Conservation (phyloP, 768 basidiomycete species). For the Naganishia vishniacii region DNA sequence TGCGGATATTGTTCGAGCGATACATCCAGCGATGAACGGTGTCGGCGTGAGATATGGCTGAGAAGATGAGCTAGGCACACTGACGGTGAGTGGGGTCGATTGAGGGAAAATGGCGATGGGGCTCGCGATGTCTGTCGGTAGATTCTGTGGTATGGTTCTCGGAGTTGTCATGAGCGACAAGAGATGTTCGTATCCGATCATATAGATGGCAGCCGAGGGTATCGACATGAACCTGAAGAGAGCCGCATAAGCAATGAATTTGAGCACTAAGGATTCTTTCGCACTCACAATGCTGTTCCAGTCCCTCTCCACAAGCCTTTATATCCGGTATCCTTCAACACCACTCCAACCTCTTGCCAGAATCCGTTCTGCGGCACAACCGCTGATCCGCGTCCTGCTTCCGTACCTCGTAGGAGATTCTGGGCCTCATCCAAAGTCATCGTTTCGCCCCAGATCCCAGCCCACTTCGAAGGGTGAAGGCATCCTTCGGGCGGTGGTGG, state of each 20-base stretch:
- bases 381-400: constrained; percentile 13
- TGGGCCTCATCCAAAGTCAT: constrained; percentile 40
- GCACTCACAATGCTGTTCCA: constrained; percentile 76
- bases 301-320: constrained; percentile 91
- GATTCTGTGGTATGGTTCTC: background rate
- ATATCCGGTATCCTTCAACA: constrained; percentile 72
- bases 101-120: constrained; percentile 18
- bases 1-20: constrained; percentile 74
- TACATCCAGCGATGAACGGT: constrained; percentile 75
- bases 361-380: constrained; percentile 65
- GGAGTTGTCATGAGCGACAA: constrained; percentile 29
- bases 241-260: background rate
- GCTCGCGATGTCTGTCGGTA: background rate
- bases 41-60: constrained; percentile 56
- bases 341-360: constrained; percentile 60
- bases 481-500: constrained; percentile 39
- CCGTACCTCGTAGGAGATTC: constrained; percentile 29
- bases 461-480: constrained; percentile 46
- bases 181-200: constrained; percentile 90
- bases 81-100: constrained; percentile 2
- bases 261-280: too few species aligned
- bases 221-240: constrained; percentile 71
- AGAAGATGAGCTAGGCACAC: constrained; percentile 57
- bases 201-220: constrained; percentile 86
- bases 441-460: constrained; percentile 47